These are phyloP conservation scores for Lactifluus pinguis DNA, from an alignment of 768 basidiomycete species.

Conservation along the genomic window DNA sequence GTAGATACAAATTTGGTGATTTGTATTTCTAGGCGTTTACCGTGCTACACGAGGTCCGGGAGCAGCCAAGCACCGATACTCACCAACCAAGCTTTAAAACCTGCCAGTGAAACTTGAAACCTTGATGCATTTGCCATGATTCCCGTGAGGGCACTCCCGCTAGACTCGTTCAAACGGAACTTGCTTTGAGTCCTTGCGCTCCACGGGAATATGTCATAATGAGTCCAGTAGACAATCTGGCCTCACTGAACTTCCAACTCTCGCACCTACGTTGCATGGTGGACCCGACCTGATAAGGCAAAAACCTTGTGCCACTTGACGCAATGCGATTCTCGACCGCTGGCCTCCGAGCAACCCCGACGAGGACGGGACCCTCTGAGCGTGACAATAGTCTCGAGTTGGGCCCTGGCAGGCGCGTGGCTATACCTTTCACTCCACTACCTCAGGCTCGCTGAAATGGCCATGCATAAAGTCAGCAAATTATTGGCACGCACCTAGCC, in stretches of 20 bases:
- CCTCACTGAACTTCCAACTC: background rate
- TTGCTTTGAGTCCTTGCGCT: background rate
- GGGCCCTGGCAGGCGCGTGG: background rate
- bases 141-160: too few relatives aligned
- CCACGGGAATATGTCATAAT: background rate
- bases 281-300: background rate
- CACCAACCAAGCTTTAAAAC: too few relatives aligned
- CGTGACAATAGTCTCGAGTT: too few relatives aligned
- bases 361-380: too few relatives aligned
- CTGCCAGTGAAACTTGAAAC: too few relatives aligned
- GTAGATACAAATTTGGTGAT: too few relatives aligned
- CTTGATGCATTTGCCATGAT: too few relatives aligned
- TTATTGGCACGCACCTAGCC: background rate
- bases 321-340: background rate
- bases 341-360: background rate
- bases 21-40: too few relatives aligned
- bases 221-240: background rate
- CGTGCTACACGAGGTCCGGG: too few relatives aligned
- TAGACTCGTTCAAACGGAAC: background rate
- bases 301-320: background rate
- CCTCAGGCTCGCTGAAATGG: background rate
- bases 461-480: background rate
- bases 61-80: too few relatives aligned
- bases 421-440: background rate
- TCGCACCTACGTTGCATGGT: background rate